A percentile compares a stretch with the other conserved stretches of the same genome.
phyloP scores from a whole-genome alignment of 108 stramenopile genomes.

The Nannochloropsis salina region DNA sequence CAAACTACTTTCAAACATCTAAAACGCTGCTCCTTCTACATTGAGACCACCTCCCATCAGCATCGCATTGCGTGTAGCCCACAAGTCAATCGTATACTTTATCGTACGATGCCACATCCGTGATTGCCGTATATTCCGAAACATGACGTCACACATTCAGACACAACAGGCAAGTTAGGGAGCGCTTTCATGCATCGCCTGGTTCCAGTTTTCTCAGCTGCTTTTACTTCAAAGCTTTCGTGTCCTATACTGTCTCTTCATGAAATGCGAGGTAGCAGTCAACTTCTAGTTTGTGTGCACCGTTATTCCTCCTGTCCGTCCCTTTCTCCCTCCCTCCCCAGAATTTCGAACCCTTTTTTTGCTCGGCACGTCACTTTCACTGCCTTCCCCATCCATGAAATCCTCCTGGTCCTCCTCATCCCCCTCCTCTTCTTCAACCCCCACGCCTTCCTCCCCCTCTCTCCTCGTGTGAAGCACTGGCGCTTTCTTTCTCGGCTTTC shows the following conservation, averaged over 20 bases:
- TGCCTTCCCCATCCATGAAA: not conserved
- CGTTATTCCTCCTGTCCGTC: not conserved
- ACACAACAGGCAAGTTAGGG: too few relatives aligned
- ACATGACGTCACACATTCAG: too few relatives aligned
- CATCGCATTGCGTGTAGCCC: too few relatives aligned
- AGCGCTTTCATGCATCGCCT: too few relatives aligned
- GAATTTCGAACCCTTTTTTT: not conserved
- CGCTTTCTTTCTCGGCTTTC: not conserved
- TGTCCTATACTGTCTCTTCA: not conserved
- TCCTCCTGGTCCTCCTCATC: constrained; percentile 29
- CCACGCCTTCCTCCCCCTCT: constrained; percentile 2
- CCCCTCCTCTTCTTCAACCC: constrained; percentile 20
- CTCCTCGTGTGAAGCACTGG: not conserved
- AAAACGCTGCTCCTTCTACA: too few relatives aligned
- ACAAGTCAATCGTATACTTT: too few relatives aligned
- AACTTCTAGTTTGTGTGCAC: not conserved
- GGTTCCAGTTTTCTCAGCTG: not conserved
- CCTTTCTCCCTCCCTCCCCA: not conserved
- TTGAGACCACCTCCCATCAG: too few relatives aligned
- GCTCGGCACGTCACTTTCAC: not conserved
- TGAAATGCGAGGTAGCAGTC: not conserved
- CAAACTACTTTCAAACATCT: too few relatives aligned
- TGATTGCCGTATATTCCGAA: too few relatives aligned
- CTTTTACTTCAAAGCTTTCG: not conserved
- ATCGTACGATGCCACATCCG: too few relatives aligned